Base-by-base conservation (phyloP, 202 grass and related monocot species). In the Carex arenaria region DNA sequence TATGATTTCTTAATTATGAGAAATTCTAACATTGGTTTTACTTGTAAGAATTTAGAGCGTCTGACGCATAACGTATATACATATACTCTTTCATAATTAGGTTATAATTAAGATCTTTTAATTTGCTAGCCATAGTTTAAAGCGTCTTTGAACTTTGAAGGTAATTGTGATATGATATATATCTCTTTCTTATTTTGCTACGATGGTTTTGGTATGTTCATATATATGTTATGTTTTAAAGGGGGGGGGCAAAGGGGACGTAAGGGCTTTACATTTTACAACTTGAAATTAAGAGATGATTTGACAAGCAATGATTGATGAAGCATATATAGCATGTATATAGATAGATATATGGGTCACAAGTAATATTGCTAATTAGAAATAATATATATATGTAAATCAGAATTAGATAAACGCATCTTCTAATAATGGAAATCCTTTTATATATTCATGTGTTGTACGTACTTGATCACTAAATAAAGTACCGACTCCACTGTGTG, bases 401-500 rank as follows among this genome's bases (percentile, higher is more conserved):
- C 67, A 43, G 36, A 31, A 31, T 45, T 45, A 30, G 49, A 13
- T 17, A 55, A 55, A 20, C 49, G 53, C 45, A 54, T 54, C 72
- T 31, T 75, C 71, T 31, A 22, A 17, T 30, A 75, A 54, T 54
- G 49, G 71, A 75, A 74, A 28, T 14, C 13, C 12, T 52, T 28
- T 55, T 12, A 30, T n/a, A n/a, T n/a, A n/a, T 2, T 52, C 22
- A 12, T 45, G 40, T 22, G 40, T 49, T 72, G 68, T 74, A 52
- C 22, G 68, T 74, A 52, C 22, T 15, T 53, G 51, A 53, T 54
- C 22, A 28, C 47, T 31, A 12, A 31, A 75, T 55, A 8, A 55
- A 75, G 49, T 54, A 75, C 49, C 32, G 22, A 15, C 49, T 49
- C 45, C 51, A 55, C 72, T 75, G 69, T 72, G 72, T 72, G 72